Evolutionary conservation across 176 grass and related monocot genomes (phyloP).

Genomic region (Carex myosuroides): DNA sequence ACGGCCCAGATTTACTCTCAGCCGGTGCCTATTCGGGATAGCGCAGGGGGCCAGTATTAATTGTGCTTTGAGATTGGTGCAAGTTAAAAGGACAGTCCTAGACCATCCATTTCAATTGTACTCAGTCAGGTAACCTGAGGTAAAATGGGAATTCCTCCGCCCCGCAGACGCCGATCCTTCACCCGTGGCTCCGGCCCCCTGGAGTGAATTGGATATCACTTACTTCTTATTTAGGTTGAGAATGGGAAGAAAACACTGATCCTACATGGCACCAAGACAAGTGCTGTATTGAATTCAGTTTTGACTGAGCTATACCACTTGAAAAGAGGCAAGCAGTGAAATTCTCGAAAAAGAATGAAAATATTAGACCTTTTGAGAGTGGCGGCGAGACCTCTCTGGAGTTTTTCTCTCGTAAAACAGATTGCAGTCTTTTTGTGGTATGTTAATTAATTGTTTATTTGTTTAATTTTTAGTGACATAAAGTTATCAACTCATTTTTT

Average conservation of each 20-base stretch:
- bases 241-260: slow-evolving; percentile 81
- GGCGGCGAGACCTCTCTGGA: slow-evolving; percentile 81
- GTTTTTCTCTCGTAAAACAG: slow-evolving; percentile 91
- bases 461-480: not conserved
- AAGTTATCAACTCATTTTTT: not conserved
- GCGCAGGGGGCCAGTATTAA: too few species aligned
- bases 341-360: slow-evolving; percentile 84
- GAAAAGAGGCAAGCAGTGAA: slow-evolving; percentile 77
- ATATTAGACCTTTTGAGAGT: slow-evolving; percentile 85
- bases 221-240: slow-evolving; percentile 57
- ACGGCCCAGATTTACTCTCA: too few species aligned
- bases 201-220: not conserved
- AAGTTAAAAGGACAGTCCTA: too few species aligned
- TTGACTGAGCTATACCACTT: slow-evolving; percentile 69
- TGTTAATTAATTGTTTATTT: not conserved
- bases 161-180: too few species aligned
- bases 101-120: too few species aligned
- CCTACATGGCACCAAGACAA: slow-evolving; percentile 88
- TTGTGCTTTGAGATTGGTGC: too few species aligned
- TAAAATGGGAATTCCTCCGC: too few species aligned
- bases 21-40: too few species aligned
- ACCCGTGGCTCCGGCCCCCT: too few species aligned
- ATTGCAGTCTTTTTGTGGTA: slow-evolving; percentile 92
- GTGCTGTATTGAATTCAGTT: slow-evolving; percentile 54
- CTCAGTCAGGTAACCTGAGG: too few species aligned